phyloP scores from a whole-genome alignment of 108 stramenopile genomes.

The Nitzschia inconspicua region DNA sequence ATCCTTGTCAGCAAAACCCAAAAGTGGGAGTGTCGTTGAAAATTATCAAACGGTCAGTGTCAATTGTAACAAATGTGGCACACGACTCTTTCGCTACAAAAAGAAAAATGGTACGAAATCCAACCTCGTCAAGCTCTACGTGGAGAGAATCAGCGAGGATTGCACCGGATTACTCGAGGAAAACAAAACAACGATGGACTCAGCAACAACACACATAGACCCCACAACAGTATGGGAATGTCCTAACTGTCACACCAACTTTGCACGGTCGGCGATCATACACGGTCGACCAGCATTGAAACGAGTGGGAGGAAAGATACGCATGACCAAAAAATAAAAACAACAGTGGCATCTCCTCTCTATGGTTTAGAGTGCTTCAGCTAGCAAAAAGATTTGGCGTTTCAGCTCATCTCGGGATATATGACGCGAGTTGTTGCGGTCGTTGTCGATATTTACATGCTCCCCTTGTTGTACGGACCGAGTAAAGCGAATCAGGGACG shows the following conservation, averaged over 20 bases:
- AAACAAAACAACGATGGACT: slow-evolving; percentile 4
- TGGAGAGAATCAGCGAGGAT: slow-evolving; percentile 59
- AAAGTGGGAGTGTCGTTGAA: slow-evolving; percentile 41
- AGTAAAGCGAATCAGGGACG: slow-evolving; percentile 25
- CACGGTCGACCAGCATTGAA: slow-evolving; percentile 57
- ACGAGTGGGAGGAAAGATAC: slow-evolving; percentile 61
- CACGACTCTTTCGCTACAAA: slow-evolving; percentile 66
- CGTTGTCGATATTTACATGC: not conserved
- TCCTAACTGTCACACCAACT: slow-evolving; percentile 49
- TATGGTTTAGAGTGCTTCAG: slow-evolving; percentile 14
- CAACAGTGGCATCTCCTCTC: no score
- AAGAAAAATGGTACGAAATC: slow-evolving; percentile 76
- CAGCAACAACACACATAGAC: not conserved
- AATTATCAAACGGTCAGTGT: slow-evolving; percentile 68
- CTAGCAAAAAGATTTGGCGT: slow-evolving; percentile 14
- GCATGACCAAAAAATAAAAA: slow-evolving; percentile 67
- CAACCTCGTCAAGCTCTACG: slow-evolving; percentile 67
- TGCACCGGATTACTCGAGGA: slow-evolving; percentile 28
- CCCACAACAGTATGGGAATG: slow-evolving; percentile 27
- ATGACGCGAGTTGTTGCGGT: no score
- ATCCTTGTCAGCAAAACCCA: slow-evolving; percentile 34
- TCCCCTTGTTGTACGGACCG: not conserved
- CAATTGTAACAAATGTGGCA: slow-evolving; percentile 52
- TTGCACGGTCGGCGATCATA: slow-evolving; percentile 45
- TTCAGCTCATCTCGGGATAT: slow-evolving; percentile 16